A percentile compares a stretch with the other conserved stretches of the same genome.
Conservation (phyloP, 1,284 basidiomycete genomes). For the Cerioporus squamosus region DNA sequence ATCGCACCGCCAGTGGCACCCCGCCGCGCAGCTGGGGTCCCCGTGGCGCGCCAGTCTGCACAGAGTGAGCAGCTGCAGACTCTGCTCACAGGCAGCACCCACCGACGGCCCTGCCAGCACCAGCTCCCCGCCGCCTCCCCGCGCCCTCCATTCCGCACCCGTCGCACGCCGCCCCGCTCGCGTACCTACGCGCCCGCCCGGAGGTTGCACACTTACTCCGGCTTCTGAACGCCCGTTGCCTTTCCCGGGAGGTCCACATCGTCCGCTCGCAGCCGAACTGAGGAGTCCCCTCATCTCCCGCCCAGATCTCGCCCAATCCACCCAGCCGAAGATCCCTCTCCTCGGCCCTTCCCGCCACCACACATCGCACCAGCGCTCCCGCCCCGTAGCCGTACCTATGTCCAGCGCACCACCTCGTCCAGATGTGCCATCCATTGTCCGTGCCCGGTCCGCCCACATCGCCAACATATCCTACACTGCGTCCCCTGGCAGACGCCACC, state of each 20-base stretch:
- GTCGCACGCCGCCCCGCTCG: not conserved
- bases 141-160: not conserved
- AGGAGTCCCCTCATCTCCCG: slow-evolving; percentile 31
- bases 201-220: slow-evolving; percentile 20
- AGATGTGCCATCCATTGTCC: slow-evolving; percentile 9
- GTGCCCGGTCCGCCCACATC: not conserved
- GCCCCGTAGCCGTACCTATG: slow-evolving; percentile 12
- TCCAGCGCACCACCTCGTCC: not conserved
- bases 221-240: slow-evolving; percentile 12
- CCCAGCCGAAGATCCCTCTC: slow-evolving; percentile 29
- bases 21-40: not conserved
- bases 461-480: slow-evolving; percentile 2
- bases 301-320: slow-evolving; percentile 25
- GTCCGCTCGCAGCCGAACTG: slow-evolving; percentile 29
- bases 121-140: not conserved
- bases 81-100: not conserved
- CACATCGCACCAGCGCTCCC: slow-evolving; percentile 9
- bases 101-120: not conserved
- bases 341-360: slow-evolving; percentile 26
- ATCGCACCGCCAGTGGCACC: slow-evolving; percentile 9
- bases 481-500: not conserved
- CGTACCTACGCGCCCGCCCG: slow-evolving; percentile 2
- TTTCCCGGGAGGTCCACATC: slow-evolving; percentile 14
- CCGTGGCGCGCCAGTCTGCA: no score
- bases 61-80: no score